Evolutionary conservation across 257 asterid genomes (phyloP).

Genomic region (Phtheirospermum japonicum): DNA sequence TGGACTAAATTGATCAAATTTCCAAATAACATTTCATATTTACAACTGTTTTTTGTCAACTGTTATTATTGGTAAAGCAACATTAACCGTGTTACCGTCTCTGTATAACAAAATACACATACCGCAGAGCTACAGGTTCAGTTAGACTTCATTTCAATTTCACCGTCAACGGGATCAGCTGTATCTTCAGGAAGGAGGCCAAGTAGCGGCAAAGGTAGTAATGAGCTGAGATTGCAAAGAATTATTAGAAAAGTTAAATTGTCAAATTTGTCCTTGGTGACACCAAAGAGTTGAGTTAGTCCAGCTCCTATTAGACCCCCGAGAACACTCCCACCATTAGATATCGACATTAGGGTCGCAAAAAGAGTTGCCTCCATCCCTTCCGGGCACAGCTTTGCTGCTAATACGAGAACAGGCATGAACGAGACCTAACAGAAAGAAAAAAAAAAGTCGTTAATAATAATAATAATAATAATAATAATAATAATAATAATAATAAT

Average conservation of each 20-base stretch:
- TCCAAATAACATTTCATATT: conserved; percentile 17
- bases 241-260: conserved; percentile 65
- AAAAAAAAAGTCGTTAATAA: conserved; percentile 12
- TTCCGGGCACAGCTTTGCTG: conserved; percentile 89
- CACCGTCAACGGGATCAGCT: conserved; percentile 36
- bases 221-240: conserved; percentile 92
- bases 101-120: background rate
- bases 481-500: no score
- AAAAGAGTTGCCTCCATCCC: conserved; percentile 98
- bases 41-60: conserved; percentile 27
- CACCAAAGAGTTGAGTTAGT: conserved; percentile 75
- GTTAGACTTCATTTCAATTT: conserved; percentile 74
- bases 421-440: conserved; percentile 66
- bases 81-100: background rate
- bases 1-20: background rate
- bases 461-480: no score
- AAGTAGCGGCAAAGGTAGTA: conserved; percentile 84
- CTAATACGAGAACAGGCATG: conserved; percentile 98
- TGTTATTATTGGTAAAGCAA: conserved; percentile 4
- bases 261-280: conserved; percentile 79
- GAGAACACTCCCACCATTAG: conserved; percentile 87
- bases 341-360: conserved; percentile 94
- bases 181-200: conserved; percentile 79
- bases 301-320: conserved; percentile 97
- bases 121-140: conserved; percentile 27